Conservation (phyloP, 2,329 filamentous ascomycete species). For the Myriosclerotinia curreyana region DNA sequence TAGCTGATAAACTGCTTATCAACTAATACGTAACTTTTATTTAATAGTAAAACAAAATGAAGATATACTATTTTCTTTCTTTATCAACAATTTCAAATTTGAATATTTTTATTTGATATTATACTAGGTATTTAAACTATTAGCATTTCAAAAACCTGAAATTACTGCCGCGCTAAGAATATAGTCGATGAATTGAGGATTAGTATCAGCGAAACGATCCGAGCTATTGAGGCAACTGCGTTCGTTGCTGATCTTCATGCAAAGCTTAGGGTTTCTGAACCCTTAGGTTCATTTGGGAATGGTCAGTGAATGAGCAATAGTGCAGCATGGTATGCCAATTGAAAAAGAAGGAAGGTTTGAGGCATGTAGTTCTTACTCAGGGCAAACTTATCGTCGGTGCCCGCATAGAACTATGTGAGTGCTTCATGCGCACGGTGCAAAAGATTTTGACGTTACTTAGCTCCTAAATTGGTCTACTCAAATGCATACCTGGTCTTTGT, state of each 20-base stretch:
- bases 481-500: slow-evolving; percentile 1
- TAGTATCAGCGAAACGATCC: slow-evolving; percentile 1
- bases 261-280: slow-evolving; percentile 5
- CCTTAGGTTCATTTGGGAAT: slow-evolving; percentile 1
- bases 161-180: slow-evolving; percentile 2
- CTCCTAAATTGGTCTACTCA: neutral
- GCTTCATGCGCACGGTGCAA: neutral
- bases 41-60: too few species aligned
- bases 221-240: slow-evolving; percentile 1
- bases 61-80: too few species aligned
- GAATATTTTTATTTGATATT: too few species aligned
- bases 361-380: slow-evolving; percentile 9
- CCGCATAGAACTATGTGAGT: slow-evolving; percentile 1
- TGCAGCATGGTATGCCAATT: slow-evolving; percentile 7
- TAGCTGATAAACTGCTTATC: too few species aligned
- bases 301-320: slow-evolving; percentile 6
- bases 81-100: too few species aligned
- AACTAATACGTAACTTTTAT: too few species aligned
- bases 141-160: too few species aligned
- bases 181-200: slow-evolving; percentile 5
- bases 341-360: slow-evolving; percentile 11
- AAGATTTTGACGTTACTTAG: slow-evolving; percentile 5
- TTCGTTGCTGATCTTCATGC: slow-evolving; percentile 7
- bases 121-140: too few species aligned
- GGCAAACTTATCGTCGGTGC: neutral